Base-by-base conservation (phyloP, 148 eudicot species). In the Fagopyrum homotropicum region DNA sequence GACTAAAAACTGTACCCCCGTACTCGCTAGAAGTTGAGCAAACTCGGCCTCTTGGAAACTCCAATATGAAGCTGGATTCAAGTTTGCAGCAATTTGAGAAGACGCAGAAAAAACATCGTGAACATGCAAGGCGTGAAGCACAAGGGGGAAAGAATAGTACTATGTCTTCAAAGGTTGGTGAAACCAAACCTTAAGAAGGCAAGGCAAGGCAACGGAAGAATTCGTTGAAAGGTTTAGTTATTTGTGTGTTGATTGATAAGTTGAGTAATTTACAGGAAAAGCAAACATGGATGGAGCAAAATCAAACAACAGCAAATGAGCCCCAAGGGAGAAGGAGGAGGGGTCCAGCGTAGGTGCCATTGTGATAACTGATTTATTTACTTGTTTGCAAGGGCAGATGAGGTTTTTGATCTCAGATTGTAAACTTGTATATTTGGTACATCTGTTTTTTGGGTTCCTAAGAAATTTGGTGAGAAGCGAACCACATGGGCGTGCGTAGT, bases 1-100 rank as follows among this genome's bases (percentile, higher is more conserved):
- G 99, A 48, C 82, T 96, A 75, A 93, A 91, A 86, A 89, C 98
- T 45, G 88, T 93, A 49, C 93, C 98, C 17, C 78, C 93, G 15
- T 90, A 87, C 76, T 88, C 97, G 80, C 88, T 92, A 54, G 84
- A 68, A 35, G 82, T 85, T 40, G 92, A 89, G 73, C 89, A 83
- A 64, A 68, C 64, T 15, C 80, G 73, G 71, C 3, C 85, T 68
- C 77, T 79, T 9, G 90, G 82, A 70, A 77, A 77, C 78, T 73
- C 88, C 47, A 75, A 69, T 61, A 69, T 83, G 48, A 81, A 64
- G 72, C 92, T 92, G 78, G 81, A 83, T 75, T 89, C 88, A 72
- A 83, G 79, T 79, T 78, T 92, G 69, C 87, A 90, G 78, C 92
- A 86, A 74, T 96, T 92, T 85, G 84, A 83, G 82, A 78, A 87